Percentiles rank a stretch among this genome's conserved stretches.
Conservation (phyloP, 345 rosid species). For the Pelargonium nanum region DNA sequence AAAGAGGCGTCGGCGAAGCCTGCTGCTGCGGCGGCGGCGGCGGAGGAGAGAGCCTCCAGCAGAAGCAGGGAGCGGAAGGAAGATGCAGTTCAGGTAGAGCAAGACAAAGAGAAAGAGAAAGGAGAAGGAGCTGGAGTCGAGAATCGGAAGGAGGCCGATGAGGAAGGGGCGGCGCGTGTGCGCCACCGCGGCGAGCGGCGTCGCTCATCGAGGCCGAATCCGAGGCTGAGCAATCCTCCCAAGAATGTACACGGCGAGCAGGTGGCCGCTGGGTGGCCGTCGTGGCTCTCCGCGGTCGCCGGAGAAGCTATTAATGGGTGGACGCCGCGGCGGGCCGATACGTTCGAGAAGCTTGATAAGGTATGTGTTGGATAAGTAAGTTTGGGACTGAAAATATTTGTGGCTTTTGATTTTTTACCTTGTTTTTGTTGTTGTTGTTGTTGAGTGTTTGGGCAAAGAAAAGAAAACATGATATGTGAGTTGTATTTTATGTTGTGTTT, state of each 20-base stretch:
- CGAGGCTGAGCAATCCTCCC: conserved; percentile 50
- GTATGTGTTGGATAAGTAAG: conserved; percentile 13
- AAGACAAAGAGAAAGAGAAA: conserved; percentile 18
- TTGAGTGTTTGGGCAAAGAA: no score
- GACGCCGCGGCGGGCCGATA: conserved; percentile 73
- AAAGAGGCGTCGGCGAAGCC: conserved; percentile 29
- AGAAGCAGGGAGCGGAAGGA: background rate
- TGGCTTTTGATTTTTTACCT: background rate
- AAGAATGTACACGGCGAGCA: conserved; percentile 54
- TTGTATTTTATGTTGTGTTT: no score
- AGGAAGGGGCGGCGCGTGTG: conserved; percentile 16
- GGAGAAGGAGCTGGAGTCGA: conserved; percentile 26
- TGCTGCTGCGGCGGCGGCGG: conserved; percentile 21
- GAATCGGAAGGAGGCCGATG: conserved; percentile 21
- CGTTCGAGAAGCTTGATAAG: conserved; percentile 76
- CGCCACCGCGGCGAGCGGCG: conserved; percentile 24
- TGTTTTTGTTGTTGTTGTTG: background rate
- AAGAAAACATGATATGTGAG: no score
- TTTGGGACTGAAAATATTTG: conserved; percentile 1
- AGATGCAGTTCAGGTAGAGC: background rate
- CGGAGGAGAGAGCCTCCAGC: conserved; percentile 12
- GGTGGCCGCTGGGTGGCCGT: conserved; percentile 87
- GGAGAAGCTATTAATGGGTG: conserved; percentile 79
- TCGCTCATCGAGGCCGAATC: conserved; percentile 42
- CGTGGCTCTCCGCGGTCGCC: conserved; percentile 67